Base-by-base conservation (phyloP, 148 eudicot genomes). In the Cornus kousa region DNA sequence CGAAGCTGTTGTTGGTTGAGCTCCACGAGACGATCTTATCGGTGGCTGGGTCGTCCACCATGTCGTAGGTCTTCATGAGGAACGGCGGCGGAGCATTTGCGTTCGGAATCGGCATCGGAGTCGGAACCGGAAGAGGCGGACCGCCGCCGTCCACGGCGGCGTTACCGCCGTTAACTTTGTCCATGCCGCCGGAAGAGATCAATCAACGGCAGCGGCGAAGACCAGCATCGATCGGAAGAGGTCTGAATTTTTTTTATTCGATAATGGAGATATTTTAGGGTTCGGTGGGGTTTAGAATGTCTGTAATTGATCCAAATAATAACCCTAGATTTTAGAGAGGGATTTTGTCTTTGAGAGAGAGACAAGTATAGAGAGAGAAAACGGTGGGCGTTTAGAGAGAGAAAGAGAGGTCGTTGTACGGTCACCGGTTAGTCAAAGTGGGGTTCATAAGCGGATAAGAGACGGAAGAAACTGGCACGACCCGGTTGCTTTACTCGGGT, bases 21-120 rank as follows among this genome's bases (percentile, higher is more conserved):
- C 82, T 81, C 87, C 87, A 84, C 17, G 87, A 81, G 9, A 84
- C 87, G 55, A 78, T 72, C 13, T 66, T 70, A 46, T 84, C 81
- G 8, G 82, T 81, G 31, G 77, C 28, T 48, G 83, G 83, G 69
- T 88, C 88, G 17, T 88, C 90, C 62, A 88, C 90, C 90, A 88
- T 88, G 55, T 88, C 90, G 77, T 85, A 88, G 62, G 90, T 88
- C 77, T 88, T 88, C 70, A 62, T 83, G 14, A 88, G 87, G 73
- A 88, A 88, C 77, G 88, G 88, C 75, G 87, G 83, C 70, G 90
- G 90, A n/a, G 78, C 80, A 57, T 68, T 85, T 67, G 79, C 67
- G 71, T 31, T 74, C 17, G 82, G 67, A 70, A 85, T n/a, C 17
- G 82, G 67, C 64, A 85, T n/a, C 76, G 90, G 83, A 22, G 72